Conservation (phyloP, 495 filamentous ascomycete species). For the Chaetomium tenue region DNA sequence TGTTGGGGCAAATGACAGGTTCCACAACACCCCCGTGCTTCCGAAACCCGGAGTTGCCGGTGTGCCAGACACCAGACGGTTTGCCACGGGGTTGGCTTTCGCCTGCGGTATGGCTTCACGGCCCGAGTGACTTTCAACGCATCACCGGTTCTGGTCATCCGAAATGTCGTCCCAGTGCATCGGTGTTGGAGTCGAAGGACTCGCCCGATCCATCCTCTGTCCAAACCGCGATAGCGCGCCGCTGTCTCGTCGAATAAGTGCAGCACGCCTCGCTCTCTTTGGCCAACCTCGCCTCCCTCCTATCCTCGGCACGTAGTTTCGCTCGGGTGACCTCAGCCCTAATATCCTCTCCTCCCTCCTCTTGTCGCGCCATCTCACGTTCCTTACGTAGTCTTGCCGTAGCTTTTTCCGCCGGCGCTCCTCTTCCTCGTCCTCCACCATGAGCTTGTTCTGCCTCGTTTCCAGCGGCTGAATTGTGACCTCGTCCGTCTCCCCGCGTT, state of each 20-base stretch:
- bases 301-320: conserved; percentile 25
- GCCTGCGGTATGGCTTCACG: no score
- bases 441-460: conserved; percentile 37
- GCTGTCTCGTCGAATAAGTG: conserved; percentile 26
- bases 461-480: conserved; percentile 49
- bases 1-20: conserved; percentile 4
- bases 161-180: conserved; percentile 9
- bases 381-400: conserved; percentile 29
- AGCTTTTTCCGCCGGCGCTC: conserved; percentile 33
- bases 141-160: conserved; percentile 5
- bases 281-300: conserved; percentile 22
- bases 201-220: not conserved
- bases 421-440: conserved; percentile 35
- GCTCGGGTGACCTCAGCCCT: conserved; percentile 15
- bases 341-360: conserved; percentile 22
- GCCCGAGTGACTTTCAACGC: not conserved
- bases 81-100: no score
- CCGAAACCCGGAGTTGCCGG: conserved; percentile 8
- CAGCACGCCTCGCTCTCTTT: conserved; percentile 24
- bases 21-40: not conserved
- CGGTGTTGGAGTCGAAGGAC: conserved; percentile 10
- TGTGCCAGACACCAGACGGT: conserved; percentile 3
- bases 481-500: conserved; percentile 54
- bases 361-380: conserved; percentile 30
- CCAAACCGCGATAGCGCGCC: conserved; percentile 16